Conservation (phyloP, 2,329 filamentous ascomycete genomes). For the Pyrenochaeta sp. region DNA sequence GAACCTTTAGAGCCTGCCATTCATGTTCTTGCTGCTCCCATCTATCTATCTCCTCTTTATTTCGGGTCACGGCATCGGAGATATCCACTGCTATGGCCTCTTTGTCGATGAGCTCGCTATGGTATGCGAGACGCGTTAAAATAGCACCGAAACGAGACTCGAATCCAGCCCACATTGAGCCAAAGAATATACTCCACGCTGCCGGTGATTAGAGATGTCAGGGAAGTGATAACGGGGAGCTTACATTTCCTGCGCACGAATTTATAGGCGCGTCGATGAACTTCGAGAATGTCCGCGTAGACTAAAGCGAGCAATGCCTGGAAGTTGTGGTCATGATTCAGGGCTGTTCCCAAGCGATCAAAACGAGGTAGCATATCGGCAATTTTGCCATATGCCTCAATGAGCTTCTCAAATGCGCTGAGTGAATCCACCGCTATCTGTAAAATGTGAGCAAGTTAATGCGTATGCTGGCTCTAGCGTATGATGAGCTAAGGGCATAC, state of each 20-base stretch:
- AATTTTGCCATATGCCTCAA: constrained; percentile 54
- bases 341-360: constrained; percentile 38
- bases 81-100: constrained; percentile 33
- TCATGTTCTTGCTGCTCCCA: constrained; percentile 23
- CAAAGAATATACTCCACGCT: constrained; percentile 38
- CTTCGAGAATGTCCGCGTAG: constrained; percentile 59
- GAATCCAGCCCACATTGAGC: constrained; percentile 33
- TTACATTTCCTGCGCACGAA: constrained; percentile 50
- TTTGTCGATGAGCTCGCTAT: constrained; percentile 33
- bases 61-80: constrained; percentile 19
- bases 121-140: constrained; percentile 23
- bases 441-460: not conserved
- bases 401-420: constrained; percentile 53
- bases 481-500: too few species aligned
- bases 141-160: constrained; percentile 28
- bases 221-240: constrained; percentile 25
- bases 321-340: constrained; percentile 44
- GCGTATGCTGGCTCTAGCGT: too few species aligned
- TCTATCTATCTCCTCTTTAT: constrained; percentile 16
- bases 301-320: constrained; percentile 53
- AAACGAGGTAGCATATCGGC: constrained; percentile 52
- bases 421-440: constrained; percentile 42
- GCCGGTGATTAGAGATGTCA: not conserved
- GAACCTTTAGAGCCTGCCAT: not conserved
- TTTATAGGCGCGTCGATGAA: constrained; percentile 57